Conservation (phyloP, 2,329 filamentous ascomycete species). For the Sclerotinia subarctica region DNA sequence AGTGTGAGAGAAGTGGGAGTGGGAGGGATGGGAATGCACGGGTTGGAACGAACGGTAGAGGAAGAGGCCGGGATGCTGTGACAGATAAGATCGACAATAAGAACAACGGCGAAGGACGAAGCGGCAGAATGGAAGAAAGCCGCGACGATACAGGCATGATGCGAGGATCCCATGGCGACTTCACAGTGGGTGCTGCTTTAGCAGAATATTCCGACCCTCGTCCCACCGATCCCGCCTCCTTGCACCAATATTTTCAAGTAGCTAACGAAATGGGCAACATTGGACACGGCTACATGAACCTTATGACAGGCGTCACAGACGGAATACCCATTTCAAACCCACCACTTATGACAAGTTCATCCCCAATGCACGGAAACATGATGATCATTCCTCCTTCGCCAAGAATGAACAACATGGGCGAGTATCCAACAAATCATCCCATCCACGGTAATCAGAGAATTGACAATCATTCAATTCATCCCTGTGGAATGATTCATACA, state of each 20-base stretch:
- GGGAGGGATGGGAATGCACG: background rate
- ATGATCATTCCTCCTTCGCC: background rate
- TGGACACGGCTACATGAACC: constrained; percentile 1
- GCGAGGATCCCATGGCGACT: background rate
- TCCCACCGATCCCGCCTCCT: background rate
- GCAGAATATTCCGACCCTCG: background rate
- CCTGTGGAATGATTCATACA: background rate
- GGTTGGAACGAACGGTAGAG: background rate
- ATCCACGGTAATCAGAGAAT: background rate
- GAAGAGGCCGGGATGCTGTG: background rate
- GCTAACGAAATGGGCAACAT: background rate
- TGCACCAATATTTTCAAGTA: background rate
- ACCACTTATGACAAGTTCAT: background rate
- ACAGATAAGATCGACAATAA: background rate
- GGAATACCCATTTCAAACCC: background rate
- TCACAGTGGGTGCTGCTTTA: background rate
- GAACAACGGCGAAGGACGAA: background rate
- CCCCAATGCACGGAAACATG: background rate
- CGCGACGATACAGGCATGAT: background rate
- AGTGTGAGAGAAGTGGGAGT: background rate
- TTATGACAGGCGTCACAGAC: background rate
- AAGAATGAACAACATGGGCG: constrained; percentile 1
- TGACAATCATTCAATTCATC: background rate
- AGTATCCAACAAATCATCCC: background rate
- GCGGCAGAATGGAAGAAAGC: background rate